These are phyloP conservation scores for Acacia acuminata DNA, from an alignment of 306 rosid species.

Conservation along the genomic window DNA sequence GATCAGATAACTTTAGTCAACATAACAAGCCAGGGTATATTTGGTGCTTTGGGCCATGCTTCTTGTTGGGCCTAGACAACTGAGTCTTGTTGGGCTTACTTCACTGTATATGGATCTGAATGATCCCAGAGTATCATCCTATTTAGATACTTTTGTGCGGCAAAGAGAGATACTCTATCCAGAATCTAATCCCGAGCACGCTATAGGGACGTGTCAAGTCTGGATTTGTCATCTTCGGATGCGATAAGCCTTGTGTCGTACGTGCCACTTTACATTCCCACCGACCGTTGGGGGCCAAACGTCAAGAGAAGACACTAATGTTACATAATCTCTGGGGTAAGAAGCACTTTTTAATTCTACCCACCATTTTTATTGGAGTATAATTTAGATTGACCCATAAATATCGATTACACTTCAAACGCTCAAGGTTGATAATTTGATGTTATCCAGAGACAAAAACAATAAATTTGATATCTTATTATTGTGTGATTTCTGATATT, in stretches of 20 bases:
- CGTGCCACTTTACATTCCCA: conserved; percentile 37
- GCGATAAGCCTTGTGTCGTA: conserved; percentile 23
- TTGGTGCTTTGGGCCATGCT: not conserved
- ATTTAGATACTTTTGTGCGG: conserved; percentile 1
- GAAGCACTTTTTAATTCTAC: too few relatives aligned
- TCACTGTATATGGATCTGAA: not conserved
- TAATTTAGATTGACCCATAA: too few relatives aligned
- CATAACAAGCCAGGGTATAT: not conserved
- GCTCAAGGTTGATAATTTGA: too few relatives aligned
- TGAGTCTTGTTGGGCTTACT: not conserved
- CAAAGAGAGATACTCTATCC: not conserved
- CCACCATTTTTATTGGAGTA: too few relatives aligned
- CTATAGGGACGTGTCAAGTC: conserved; percentile 35
- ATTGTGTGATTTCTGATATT: too few relatives aligned
- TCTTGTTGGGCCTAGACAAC: not conserved
- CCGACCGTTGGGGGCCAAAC: not conserved
- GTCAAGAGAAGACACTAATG: too few relatives aligned
- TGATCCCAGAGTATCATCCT: conserved; percentile 1
- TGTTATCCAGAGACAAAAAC: too few relatives aligned
- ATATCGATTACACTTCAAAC: too few relatives aligned
- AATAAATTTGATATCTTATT: too few relatives aligned
- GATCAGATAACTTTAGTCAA: not conserved
- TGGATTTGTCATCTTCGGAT: conserved; percentile 42
- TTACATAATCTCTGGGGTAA: too few relatives aligned
- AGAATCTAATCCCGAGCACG: not conserved